Conservation (phyloP, 1,284 basidiomycete species). For the Austroboletus sp. region DNA sequence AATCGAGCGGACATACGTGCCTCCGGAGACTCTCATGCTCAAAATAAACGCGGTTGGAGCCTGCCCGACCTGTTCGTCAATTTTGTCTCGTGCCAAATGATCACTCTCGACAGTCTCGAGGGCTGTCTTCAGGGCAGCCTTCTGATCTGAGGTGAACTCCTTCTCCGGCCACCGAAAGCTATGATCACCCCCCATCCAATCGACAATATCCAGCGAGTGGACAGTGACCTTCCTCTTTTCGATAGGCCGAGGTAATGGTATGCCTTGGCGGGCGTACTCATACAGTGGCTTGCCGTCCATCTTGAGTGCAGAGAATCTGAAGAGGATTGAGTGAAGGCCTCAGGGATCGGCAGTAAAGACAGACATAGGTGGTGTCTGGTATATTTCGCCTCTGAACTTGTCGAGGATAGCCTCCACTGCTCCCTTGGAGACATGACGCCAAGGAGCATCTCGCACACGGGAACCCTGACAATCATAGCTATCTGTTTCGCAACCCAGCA, state of each 20-base stretch:
- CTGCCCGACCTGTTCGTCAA: slow-evolving; percentile 36
- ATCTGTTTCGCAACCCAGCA: slow-evolving; percentile 92
- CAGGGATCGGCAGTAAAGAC: slow-evolving; percentile 26
- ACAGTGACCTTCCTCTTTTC: slow-evolving; percentile 82
- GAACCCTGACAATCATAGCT: slow-evolving; percentile 88
- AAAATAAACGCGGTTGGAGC: slow-evolving; percentile 78
- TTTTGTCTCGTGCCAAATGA: slow-evolving; percentile 28
- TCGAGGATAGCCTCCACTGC: slow-evolving; percentile 65
- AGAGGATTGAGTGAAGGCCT: slow-evolving; percentile 8
- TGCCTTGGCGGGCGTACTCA: slow-evolving; percentile 89
- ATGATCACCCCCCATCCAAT: slow-evolving; percentile 65
- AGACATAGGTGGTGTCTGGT: slow-evolving; percentile 88
- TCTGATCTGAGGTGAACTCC: slow-evolving; percentile 62
- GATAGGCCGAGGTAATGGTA: slow-evolving; percentile 88
- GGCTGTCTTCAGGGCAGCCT: slow-evolving; percentile 61
- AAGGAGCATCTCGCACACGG: slow-evolving; percentile 68
- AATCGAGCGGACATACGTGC: slow-evolving; percentile 91
- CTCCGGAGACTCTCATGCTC: slow-evolving; percentile 88
- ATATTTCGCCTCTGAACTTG: slow-evolving; percentile 82
- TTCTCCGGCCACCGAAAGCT: slow-evolving; percentile 68
- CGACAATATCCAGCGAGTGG: slow-evolving; percentile 66
- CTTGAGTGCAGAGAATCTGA: slow-evolving; percentile 92
- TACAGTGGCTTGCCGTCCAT: slow-evolving; percentile 97
- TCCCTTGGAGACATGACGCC: slow-evolving; percentile 78
- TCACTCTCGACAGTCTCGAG: slow-evolving; percentile 41